Evolutionary conservation across 192 early-diverging fungal species (phyloP).

Genomic region (Obelidium mucronatum): DNA sequence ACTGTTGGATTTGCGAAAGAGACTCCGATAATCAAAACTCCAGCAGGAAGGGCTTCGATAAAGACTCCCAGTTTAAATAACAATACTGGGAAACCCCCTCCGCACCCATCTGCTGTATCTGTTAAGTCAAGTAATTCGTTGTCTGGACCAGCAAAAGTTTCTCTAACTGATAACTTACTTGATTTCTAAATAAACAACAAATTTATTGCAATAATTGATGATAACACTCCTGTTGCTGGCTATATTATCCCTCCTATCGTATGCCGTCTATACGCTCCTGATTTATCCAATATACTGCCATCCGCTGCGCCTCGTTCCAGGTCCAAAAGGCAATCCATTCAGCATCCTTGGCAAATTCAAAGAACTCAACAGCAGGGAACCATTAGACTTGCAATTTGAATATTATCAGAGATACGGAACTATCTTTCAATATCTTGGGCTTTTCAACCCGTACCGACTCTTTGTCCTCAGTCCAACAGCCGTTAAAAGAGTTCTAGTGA

Average conservation of each 20-base stretch:
- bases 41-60: background rate
- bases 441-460: background rate
- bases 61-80: background rate
- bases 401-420: background rate
- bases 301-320: background rate
- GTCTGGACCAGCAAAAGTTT: background rate
- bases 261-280: background rate
- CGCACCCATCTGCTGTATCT: too few species aligned
- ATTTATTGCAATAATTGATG: too few species aligned
- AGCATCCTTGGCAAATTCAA: background rate
- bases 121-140: background rate
- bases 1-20: background rate
- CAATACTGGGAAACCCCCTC: background rate
- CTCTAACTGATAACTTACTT: conserved; percentile 25
- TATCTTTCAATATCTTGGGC: background rate
- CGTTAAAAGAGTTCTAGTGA: background rate
- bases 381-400: background rate
- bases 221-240: too few species aligned
- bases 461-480: background rate
- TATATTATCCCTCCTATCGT: too few species aligned
- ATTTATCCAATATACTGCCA: background rate
- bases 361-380: background rate
- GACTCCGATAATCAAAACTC: background rate
- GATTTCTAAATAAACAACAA: conserved; percentile 23
- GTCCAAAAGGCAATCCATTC: background rate